Conservation (phyloP, 1,284 basidiomycete species). For the Somion occarium region DNA sequence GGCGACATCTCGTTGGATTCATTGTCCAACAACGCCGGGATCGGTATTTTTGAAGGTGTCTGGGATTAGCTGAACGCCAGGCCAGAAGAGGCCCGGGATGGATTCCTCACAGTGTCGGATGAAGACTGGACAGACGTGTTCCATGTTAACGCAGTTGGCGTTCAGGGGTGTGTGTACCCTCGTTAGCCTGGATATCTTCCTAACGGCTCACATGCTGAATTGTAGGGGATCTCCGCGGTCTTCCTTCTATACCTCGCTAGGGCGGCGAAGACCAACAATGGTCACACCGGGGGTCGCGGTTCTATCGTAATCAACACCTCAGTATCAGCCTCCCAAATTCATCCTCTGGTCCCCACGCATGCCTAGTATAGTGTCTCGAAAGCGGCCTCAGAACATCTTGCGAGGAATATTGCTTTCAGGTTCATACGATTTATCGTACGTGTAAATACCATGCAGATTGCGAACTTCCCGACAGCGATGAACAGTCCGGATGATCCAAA, state of each 20-base stretch:
- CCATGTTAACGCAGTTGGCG: slow-evolving; percentile 13
- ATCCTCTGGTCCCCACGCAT: slow-evolving; percentile 8
- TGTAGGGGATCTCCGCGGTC: slow-evolving; percentile 17
- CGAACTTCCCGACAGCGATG: slow-evolving; percentile 16
- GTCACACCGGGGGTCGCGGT: slow-evolving; percentile 14
- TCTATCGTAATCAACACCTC: slow-evolving; percentile 18
- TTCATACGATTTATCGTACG: slow-evolving; percentile 18
- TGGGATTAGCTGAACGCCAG: slow-evolving; percentile 10
- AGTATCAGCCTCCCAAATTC: slow-evolving; percentile 16
- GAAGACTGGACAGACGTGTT: slow-evolving; percentile 15
- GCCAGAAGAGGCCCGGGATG: slow-evolving; percentile 11
- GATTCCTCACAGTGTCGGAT: slow-evolving; percentile 14
- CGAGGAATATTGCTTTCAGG: slow-evolving; percentile 17
- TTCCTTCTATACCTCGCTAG: slow-evolving; percentile 18
- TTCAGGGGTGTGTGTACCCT: slow-evolving; percentile 12
- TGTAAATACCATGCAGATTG: slow-evolving; percentile 17
- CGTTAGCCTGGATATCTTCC: not conserved
- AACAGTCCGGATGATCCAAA: slow-evolving; percentile 13
- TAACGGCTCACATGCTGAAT: not conserved
- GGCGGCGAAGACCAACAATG: slow-evolving; percentile 11
- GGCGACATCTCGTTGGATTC: slow-evolving; percentile 10
- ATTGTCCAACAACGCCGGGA: slow-evolving; percentile 18
- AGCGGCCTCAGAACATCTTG: slow-evolving; percentile 16
- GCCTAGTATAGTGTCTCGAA: slow-evolving; percentile 16
- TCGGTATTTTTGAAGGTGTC: slow-evolving; percentile 9